Percentiles rank a stretch among this genome's conserved stretches.
phyloP scores from a whole-genome alignment of 805 yeast genomes.

The Cyberlindnera americana region DNA sequence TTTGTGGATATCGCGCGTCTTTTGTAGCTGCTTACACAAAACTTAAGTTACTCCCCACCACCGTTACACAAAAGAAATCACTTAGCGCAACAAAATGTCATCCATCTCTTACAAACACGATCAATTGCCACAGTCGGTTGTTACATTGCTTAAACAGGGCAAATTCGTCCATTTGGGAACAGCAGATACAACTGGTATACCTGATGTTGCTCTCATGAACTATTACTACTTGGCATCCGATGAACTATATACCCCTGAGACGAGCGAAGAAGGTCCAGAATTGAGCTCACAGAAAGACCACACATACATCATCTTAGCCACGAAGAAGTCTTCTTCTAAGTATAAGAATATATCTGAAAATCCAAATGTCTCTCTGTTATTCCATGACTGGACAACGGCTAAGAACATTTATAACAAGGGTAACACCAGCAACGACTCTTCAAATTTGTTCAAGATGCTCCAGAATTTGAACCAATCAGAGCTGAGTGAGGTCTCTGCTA shows the following conservation, averaged over 20 bases:
- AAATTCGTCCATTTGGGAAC: slow-evolving; percentile 85
- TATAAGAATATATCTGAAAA: slow-evolving; percentile 64
- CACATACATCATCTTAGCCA: slow-evolving; percentile 64
- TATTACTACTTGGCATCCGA: slow-evolving; percentile 60
- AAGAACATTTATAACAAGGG: slow-evolving; percentile 34
- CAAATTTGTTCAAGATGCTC: slow-evolving; percentile 55
- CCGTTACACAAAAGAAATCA: too few species aligned
- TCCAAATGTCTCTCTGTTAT: slow-evolving; percentile 74
- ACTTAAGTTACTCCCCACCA: too few species aligned
- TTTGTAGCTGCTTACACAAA: too few species aligned
- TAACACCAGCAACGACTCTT: slow-evolving; percentile 30
- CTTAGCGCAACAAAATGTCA: slow-evolving; percentile 30
- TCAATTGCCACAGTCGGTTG: slow-evolving; percentile 36
- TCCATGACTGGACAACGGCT: slow-evolving; percentile 88
- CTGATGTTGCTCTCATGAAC: slow-evolving; percentile 91
- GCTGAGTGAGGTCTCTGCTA: slow-evolving; percentile 75
- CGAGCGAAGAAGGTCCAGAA: slow-evolving; percentile 19
- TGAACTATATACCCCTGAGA: slow-evolving; percentile 27
- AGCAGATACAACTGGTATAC: slow-evolving; percentile 52
- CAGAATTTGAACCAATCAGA: slow-evolving; percentile 78
- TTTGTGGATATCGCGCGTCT: too few species aligned
- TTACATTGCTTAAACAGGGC: slow-evolving; percentile 51
- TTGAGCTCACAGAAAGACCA: slow-evolving; percentile 31
- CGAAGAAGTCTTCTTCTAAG: slow-evolving; percentile 70
- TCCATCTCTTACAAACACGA: slow-evolving; percentile 27